phyloP scores from a whole-genome alignment of 345 rosid genomes.

The Durio zibethinus region DNA sequence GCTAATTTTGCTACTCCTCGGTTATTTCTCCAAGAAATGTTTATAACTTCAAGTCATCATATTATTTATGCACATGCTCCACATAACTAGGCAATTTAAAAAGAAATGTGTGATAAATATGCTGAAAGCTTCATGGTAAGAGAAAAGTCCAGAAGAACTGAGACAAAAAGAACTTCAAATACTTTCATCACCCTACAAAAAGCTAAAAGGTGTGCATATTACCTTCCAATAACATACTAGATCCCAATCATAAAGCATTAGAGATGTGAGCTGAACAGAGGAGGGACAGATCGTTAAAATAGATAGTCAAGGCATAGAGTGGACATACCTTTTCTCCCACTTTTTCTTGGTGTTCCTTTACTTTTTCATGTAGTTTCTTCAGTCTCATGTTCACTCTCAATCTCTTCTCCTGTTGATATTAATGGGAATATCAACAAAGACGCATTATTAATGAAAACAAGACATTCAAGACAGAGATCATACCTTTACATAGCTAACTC shows the following conservation, averaged over 20 bases:
- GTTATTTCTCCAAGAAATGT: not conserved
- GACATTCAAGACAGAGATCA: constrained; percentile 11
- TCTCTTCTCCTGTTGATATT: constrained; percentile 72
- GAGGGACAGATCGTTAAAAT: not conserved
- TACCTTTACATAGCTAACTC: constrained; percentile 91
- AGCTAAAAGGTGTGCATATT: not conserved
- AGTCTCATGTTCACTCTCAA: constrained; percentile 87
- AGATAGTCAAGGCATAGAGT: constrained; percentile 11
- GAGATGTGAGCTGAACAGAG: not conserved
- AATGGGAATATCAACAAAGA: constrained; percentile 8
- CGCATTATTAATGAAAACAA: not conserved
- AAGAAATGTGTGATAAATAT: not conserved
- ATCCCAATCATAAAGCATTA: not conserved
- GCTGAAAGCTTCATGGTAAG: not conserved
- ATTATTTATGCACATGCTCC: not conserved
- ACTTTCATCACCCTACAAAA: not conserved
- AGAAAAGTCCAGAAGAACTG: not conserved
- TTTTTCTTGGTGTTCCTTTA: constrained; percentile 87
- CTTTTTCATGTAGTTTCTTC: constrained; percentile 87
- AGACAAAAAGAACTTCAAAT: not conserved
- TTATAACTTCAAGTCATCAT: not conserved
- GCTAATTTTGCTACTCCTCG: not conserved
- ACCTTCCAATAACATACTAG: not conserved
- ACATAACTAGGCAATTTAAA: not conserved
- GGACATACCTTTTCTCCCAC: constrained; percentile 71